Percentiles rank a stretch among this genome's conserved stretches.
These are phyloP conservation scores for Aurantiochytrium sp. DNA, from an alignment of 108 stramenopile species.

Conservation along the genomic window DNA sequence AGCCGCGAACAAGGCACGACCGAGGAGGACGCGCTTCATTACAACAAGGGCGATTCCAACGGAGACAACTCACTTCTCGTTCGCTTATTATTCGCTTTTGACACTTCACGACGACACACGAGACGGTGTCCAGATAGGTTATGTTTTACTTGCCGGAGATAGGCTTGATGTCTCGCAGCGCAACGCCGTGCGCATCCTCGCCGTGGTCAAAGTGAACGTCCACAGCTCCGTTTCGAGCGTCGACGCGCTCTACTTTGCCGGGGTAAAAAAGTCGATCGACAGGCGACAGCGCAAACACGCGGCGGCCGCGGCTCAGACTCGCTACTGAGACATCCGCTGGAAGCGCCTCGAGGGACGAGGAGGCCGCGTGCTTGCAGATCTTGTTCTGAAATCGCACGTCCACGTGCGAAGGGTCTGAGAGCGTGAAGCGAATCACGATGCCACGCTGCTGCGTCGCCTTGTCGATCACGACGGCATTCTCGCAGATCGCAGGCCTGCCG, in stretches of 20 bases:
- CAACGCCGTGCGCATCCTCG: not conserved
- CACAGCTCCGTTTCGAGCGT: not conserved
- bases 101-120: too few relatives aligned
- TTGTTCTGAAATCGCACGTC: not conserved
- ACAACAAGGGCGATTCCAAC: too few relatives aligned
- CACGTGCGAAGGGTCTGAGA: not conserved
- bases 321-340: not conserved
- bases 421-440: not conserved
- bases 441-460: not conserved
- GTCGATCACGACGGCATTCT: not conserved
- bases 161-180: not conserved
- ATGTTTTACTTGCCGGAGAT: not conserved
- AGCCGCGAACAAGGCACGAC: too few relatives aligned
- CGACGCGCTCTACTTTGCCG: not conserved
- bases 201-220: slow-evolving; percentile 6
- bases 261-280: not conserved
- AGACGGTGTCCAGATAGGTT: too few relatives aligned
- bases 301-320: not conserved
- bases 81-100: too few relatives aligned
- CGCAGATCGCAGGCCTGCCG: not conserved
- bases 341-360: not conserved
- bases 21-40: too few relatives aligned
- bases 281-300: not conserved
- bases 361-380: not conserved
- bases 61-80: too few relatives aligned